phyloP scores from a whole-genome alignment of 495 filamentous ascomycete genomes.

The Penicillium coprophilum region DNA sequence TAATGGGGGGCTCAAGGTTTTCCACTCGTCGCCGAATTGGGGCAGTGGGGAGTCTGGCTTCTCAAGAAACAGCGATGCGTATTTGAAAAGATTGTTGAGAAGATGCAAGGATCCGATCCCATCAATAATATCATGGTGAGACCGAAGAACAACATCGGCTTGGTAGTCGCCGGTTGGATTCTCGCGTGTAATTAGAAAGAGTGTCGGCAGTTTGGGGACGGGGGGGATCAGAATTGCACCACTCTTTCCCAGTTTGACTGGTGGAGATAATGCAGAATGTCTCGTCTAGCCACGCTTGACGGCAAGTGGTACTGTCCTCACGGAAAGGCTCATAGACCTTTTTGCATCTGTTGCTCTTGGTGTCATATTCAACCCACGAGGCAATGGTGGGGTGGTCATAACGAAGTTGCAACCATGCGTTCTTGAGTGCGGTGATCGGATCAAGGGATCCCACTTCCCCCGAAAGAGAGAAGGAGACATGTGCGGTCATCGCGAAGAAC shows the following conservation, averaged over 20 bases:
- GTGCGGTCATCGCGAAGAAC: conserved; percentile 41
- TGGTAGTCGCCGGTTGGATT: too few species aligned
- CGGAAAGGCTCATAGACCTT: conserved; percentile 39
- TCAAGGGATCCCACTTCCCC: too few species aligned
- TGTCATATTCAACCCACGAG: conserved; percentile 33
- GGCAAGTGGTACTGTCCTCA: too few species aligned
- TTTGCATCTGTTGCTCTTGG: conserved; percentile 26
- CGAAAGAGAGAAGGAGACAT: conserved; percentile 25
- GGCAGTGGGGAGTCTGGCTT: conserved; percentile 9
- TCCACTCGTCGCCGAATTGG: conserved; percentile 23
- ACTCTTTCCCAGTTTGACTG: conserved; percentile 32
- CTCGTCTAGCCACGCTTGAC: conserved; percentile 31
- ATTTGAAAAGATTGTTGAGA: conserved; percentile 25
- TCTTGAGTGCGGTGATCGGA: conserved; percentile 31
- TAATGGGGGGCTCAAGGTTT: conserved; percentile 27
- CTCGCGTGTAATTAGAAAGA: conserved; percentile 35
- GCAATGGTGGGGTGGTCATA: conserved; percentile 47
- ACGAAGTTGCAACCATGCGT: conserved; percentile 43
- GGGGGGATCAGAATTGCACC: conserved; percentile 45
- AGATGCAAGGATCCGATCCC: conserved; percentile 49
- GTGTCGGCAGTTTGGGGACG: conserved; percentile 33
- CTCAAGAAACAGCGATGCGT: conserved; percentile 17
- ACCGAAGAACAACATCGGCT: conserved; percentile 43
- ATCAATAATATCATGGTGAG: conserved; percentile 50
- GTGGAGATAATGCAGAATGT: conserved; percentile 36